Evolutionary conservation across 2,329 filamentous ascomycete genomes (phyloP).

Genomic region (Calonectria naviculata): DNA sequence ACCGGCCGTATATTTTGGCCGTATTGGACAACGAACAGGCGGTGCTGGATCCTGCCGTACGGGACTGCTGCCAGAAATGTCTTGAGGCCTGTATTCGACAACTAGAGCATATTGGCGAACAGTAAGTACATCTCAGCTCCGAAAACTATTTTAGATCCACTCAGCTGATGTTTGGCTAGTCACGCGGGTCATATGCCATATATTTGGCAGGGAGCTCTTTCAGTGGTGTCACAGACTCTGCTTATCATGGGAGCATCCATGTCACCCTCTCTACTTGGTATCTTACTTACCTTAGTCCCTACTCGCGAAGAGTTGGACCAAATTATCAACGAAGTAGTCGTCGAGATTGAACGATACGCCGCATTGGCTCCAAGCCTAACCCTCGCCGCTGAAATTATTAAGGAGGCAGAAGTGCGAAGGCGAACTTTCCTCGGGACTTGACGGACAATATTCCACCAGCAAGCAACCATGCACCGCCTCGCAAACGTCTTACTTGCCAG

Average conservation of each 20-base stretch:
- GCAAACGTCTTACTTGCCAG: background rate
- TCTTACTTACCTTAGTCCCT: conserved; percentile 69
- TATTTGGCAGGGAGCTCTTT: conserved; percentile 86
- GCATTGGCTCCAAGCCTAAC: conserved; percentile 81
- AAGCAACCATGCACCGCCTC: background rate
- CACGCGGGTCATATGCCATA: conserved; percentile 88
- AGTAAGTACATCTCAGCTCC: conserved; percentile 65
- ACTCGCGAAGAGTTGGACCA: conserved; percentile 73
- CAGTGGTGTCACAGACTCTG: conserved; percentile 84
- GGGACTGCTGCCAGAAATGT: conserved; percentile 84
- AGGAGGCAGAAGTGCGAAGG: conserved; percentile 80
- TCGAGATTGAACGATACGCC: conserved; percentile 80
- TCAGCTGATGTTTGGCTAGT: conserved; percentile 50
- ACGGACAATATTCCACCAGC: conserved; percentile 26
- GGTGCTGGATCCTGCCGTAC: conserved; percentile 76
- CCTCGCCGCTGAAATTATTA: conserved; percentile 82
- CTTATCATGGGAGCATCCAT: conserved; percentile 88
- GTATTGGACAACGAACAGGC: conserved; percentile 83
- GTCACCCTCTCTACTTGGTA: conserved; percentile 76
- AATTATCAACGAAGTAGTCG: conserved; percentile 82
- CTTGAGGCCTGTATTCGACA: conserved; percentile 84
- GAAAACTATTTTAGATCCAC: conserved; percentile 11
- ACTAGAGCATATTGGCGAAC: conserved; percentile 80
- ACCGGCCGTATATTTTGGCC: conserved; percentile 83
- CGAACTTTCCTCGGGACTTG: conserved; percentile 69